Percentiles rank a stretch among this genome's conserved stretches.
These are phyloP conservation scores for Paecilomyces niveus DNA, from an alignment of 2,329 filamentous ascomycete species.

Conservation along the genomic window DNA sequence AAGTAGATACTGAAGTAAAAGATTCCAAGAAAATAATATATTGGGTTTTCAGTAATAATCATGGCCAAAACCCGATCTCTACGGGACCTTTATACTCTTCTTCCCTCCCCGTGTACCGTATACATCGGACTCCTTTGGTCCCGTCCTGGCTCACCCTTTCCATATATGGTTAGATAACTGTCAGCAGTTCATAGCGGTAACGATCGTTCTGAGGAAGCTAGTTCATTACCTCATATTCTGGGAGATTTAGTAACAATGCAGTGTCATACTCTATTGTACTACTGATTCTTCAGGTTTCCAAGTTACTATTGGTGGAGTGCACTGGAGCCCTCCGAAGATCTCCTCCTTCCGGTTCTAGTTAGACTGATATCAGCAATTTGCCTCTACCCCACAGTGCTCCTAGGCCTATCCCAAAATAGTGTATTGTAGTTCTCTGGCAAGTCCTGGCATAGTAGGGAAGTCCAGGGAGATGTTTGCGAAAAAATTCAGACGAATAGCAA, in stretches of 20 bases:
- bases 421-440: too few relatives aligned
- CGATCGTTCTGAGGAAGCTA: too few relatives aligned
- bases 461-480: too few relatives aligned
- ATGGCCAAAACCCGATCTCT: neutral
- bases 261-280: too few relatives aligned
- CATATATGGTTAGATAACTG: neutral
- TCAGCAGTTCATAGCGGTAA: neutral
- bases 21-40: neutral
- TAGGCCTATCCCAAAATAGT: too few relatives aligned
- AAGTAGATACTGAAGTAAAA: neutral
- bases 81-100: neutral
- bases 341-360: neutral
- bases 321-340: too few relatives aligned
- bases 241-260: too few relatives aligned
- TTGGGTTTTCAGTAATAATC: neutral
- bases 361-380: neutral
- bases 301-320: too few relatives aligned
- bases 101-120: neutral
- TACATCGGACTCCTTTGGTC: neutral
- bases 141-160: neutral
- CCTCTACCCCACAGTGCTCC: too few relatives aligned
- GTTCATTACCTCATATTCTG: neutral
- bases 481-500: too few relatives aligned
- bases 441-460: too few relatives aligned
- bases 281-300: too few relatives aligned